Base-by-base conservation (phyloP, 2,329 filamentous ascomycete species). In the Xylariaceae sp. region DNA sequence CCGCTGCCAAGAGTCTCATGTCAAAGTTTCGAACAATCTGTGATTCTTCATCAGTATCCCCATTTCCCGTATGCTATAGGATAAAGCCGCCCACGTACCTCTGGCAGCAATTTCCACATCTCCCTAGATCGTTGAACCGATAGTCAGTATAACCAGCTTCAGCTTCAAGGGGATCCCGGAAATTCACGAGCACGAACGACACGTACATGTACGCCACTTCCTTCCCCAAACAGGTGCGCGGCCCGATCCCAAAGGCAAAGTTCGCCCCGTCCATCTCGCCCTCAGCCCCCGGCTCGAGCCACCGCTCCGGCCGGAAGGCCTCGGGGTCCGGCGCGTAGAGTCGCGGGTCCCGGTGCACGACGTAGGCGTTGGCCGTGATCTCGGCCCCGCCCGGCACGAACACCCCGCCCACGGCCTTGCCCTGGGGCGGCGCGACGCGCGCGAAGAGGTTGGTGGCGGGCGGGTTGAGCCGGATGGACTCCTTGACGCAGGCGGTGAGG, bases 261-360 rank as follows among this genome's bases (percentile, higher is more conserved):
- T 3, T 30, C 12, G 31, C 38, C n/a, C 31, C 38, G 4, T 40
- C 38, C 19, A 40, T 17, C 31, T 28, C 31, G 19, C 12, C 15
- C 19, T 35, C 19, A 15, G 22, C 19, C 3, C 9, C 31, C 4
- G 38, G 18, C 7, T 35, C 50, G 4, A 62, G 18, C 62, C 63
- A 66, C 15, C 62, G 46, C 43, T 63, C 60, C 9, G 62, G 63
- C 7, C 47, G 45, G 37, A 54, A 65, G 1, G 47, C 39, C 34
- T 61, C 54, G 3, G 60, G 54, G 42, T 64, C 59, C 4, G 55
- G 52, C 8, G 57, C 59, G 30, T 61, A 64, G 3, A 65, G 43
- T 1, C 19, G 48, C 13, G 47, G 51, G 35, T 63, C 47, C 4
- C 62, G 39, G 18, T 64, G 59, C 9, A 62, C 47, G 1, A 49